Percentiles rank a stretch among this genome's conserved stretches.
These are phyloP conservation scores for Leptographium procerum DNA, from an alignment of 2,329 filamentous ascomycete genomes.

Conservation along the genomic window DNA sequence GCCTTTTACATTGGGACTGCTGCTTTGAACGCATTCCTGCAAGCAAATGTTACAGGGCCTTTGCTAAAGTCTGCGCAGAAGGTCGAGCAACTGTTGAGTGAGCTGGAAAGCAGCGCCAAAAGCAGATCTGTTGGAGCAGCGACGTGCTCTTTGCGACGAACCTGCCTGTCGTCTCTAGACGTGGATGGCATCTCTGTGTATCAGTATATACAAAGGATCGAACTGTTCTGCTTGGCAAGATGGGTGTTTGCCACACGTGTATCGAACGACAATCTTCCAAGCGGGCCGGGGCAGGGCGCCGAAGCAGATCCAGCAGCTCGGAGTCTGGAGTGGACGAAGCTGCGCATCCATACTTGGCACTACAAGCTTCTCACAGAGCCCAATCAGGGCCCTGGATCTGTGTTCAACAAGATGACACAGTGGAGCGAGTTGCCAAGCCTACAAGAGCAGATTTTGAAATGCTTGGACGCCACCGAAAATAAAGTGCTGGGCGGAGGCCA, in stretches of 20 bases:
- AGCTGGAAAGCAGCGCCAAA: neutral
- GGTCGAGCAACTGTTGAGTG: conserved; percentile 25
- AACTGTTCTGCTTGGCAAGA: conserved; percentile 67
- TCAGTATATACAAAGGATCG: conserved; percentile 68
- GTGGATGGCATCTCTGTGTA: conserved; percentile 84
- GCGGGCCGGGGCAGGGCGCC: conserved; percentile 8
- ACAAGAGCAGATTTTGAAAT: conserved; percentile 34
- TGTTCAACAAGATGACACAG: conserved; percentile 43
- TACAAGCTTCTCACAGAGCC: conserved; percentile 50
- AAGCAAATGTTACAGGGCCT: conserved; percentile 80
- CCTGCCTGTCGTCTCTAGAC: conserved; percentile 58
- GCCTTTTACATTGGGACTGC: conserved; percentile 46
- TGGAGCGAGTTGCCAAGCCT: conserved; percentile 50
- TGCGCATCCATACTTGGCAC: conserved; percentile 63
- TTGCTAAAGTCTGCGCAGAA: conserved; percentile 38
- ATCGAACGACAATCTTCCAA: neutral
- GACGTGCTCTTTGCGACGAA: conserved; percentile 35
- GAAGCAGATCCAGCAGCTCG: conserved; percentile 19
- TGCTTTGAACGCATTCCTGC: conserved; percentile 67
- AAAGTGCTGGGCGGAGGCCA: conserved; percentile 16
- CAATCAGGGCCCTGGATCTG: conserved; percentile 39
- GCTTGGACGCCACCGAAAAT: conserved; percentile 29
- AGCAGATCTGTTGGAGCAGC: neutral
- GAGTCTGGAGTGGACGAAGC: conserved; percentile 46
- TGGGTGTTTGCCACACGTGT: conserved; percentile 12